phyloP scores from a whole-genome alignment of 2,329 filamentous ascomycete genomes.

The Macroventuria anomochaeta region DNA sequence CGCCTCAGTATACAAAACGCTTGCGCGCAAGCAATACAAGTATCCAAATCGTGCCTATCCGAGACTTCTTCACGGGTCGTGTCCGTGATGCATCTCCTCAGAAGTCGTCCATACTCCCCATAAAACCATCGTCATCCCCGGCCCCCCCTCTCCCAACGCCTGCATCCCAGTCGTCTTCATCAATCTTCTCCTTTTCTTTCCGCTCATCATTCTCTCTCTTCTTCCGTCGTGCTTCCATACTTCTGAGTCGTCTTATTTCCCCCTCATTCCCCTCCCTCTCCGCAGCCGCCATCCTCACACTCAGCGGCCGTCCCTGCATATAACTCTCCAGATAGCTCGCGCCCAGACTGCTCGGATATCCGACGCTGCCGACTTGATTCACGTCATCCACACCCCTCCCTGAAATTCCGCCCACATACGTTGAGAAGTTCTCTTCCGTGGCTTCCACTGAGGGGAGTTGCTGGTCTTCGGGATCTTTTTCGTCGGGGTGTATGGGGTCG shows the following conservation, averaged over 20 bases:
- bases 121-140: conserved; percentile 34
- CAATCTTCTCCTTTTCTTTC: conserved; percentile 6
- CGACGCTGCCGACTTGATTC: conserved; percentile 44
- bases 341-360: conserved; percentile 44
- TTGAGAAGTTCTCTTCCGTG: conserved; percentile 39
- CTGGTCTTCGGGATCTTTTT: conserved; percentile 11
- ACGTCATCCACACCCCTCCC: conserved; percentile 45
- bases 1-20: too few relatives aligned
- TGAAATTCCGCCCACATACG: conserved; percentile 45
- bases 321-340: conserved; percentile 49
- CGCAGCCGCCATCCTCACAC: conserved; percentile 45
- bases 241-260: conserved; percentile 8
- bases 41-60: too few relatives aligned
- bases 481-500: conserved; percentile 32
- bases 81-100: conserved; percentile 19
- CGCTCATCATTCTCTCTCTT: conserved; percentile 15
- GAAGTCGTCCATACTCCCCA: conserved; percentile 46
- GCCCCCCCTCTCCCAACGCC: background rate
- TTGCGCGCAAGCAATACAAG: too few relatives aligned
- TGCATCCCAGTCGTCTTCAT: conserved; percentile 14
- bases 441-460: background rate
- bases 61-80: too few relatives aligned
- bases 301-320: conserved; percentile 45
- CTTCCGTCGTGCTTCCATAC: conserved; percentile 8
- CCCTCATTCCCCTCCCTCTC: conserved; percentile 32